Evolutionary conservation across 2,329 filamentous ascomycete species (phyloP).

Genomic region (Fusarium nelsonii): DNA sequence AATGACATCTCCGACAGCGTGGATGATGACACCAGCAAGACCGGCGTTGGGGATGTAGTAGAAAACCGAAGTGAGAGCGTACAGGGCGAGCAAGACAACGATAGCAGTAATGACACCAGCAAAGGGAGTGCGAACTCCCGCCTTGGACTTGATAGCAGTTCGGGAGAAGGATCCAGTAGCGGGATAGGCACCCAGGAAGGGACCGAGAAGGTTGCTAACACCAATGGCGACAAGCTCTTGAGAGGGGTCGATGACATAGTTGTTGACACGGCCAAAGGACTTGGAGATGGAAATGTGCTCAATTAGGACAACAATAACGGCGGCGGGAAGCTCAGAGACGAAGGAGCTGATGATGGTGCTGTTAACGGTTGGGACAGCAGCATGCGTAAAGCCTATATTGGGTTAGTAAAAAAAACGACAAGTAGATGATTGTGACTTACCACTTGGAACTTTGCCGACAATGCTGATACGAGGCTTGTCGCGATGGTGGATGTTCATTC

Average conservation of each 20-base stretch:
- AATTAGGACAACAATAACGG: slow-evolving; percentile 82
- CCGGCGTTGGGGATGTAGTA: slow-evolving; percentile 86
- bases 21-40: slow-evolving; percentile 87
- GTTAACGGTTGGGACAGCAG: slow-evolving; percentile 74
- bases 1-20: slow-evolving; percentile 88
- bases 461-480: slow-evolving; percentile 72
- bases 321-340: slow-evolving; percentile 74
- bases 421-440: slow-evolving; percentile 52
- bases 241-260: slow-evolving; percentile 83
- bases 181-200: slow-evolving; percentile 85
- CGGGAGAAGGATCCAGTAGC: slow-evolving; percentile 91
- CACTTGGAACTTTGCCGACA: slow-evolving; percentile 76
- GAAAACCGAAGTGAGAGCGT: slow-evolving; percentile 85
- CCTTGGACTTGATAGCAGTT: slow-evolving; percentile 95
- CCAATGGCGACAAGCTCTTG: slow-evolving; percentile 85
- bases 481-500: slow-evolving; percentile 72
- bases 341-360: slow-evolving; percentile 71
- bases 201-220: slow-evolving; percentile 78
- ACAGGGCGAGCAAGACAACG: slow-evolving; percentile 85
- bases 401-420: background rate
- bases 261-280: slow-evolving; percentile 83
- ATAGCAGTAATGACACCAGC: slow-evolving; percentile 87
- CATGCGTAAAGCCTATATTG: slow-evolving; percentile 73
- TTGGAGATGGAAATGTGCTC: slow-evolving; percentile 88
- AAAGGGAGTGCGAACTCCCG: slow-evolving; percentile 87